Conservation (phyloP, 495 filamentous ascomycete genomes). For the Peziza echinospora region DNA sequence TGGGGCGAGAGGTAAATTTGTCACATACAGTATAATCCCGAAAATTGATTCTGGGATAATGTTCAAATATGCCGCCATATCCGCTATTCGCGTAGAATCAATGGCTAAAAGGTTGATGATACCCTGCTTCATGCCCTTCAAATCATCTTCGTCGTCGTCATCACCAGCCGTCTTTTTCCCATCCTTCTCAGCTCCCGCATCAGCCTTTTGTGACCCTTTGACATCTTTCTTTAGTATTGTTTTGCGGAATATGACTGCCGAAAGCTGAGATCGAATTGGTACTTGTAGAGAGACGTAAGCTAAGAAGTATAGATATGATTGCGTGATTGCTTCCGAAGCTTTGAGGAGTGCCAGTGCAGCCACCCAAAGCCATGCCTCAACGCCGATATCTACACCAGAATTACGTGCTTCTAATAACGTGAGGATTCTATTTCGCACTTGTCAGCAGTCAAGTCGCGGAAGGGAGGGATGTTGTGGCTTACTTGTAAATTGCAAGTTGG, state of each 20-base stretch:
- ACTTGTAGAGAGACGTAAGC: constrained; percentile 40
- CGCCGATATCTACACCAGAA: constrained; percentile 21
- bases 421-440: constrained; percentile 31
- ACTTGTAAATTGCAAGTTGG: constrained; percentile 34
- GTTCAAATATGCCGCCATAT: constrained; percentile 44
- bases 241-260: constrained; percentile 55
- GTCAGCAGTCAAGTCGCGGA: no score
- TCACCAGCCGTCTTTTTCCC: neutral
- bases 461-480: no score
- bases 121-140: constrained; percentile 47
- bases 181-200: constrained; percentile 20
- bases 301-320: constrained; percentile 19
- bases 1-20: no score
- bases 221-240: constrained; percentile 61
- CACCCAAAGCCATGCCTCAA: constrained; percentile 46
- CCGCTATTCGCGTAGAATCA: constrained; percentile 49
- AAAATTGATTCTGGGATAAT: constrained; percentile 38
- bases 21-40: constrained; percentile 33
- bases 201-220: constrained; percentile 32
- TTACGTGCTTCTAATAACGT: constrained; percentile 35
- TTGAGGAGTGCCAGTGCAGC: constrained; percentile 36
- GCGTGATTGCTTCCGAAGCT: constrained; percentile 15
- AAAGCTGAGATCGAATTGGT: constrained; percentile 46
- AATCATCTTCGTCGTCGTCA: constrained; percentile 28
- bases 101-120: constrained; percentile 64